These are phyloP conservation scores for Citrullus colocynthis DNA, from an alignment of 306 rosid species.

Conservation along the genomic window DNA sequence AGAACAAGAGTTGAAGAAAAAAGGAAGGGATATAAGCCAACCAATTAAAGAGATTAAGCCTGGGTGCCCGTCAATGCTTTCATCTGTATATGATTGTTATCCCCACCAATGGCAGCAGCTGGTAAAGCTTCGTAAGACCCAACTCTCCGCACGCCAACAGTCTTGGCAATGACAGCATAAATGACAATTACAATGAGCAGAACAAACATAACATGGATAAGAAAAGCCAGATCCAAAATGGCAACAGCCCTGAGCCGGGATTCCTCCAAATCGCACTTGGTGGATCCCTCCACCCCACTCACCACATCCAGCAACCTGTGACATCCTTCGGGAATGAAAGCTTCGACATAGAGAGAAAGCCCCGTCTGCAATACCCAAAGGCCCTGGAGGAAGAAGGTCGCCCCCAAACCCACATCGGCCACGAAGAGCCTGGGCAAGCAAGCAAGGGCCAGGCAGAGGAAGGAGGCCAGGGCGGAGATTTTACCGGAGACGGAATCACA, in stretches of 20 bases:
- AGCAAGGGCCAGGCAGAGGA: slow-evolving; percentile 43
- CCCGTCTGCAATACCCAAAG: slow-evolving; percentile 83
- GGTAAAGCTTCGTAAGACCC: slow-evolving; percentile 81
- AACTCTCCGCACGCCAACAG: slow-evolving; percentile 31
- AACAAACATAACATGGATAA: slow-evolving; percentile 49
- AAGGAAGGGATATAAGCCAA: background rate
- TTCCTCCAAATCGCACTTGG: slow-evolving; percentile 75
- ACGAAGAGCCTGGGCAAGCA: slow-evolving; percentile 51
- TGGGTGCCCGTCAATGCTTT: slow-evolving; percentile 81
- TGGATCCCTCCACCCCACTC: slow-evolving; percentile 69
- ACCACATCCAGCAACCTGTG: slow-evolving; percentile 68
- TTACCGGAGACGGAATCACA: slow-evolving; percentile 47
- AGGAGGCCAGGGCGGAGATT: slow-evolving; percentile 36
- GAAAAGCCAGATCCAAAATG: slow-evolving; percentile 57
- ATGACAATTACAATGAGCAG: slow-evolving; percentile 34
- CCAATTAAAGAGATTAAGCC: slow-evolving; percentile 38
- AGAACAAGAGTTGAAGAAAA: background rate
- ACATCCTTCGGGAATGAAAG: slow-evolving; percentile 89
- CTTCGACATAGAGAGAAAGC: slow-evolving; percentile 64
- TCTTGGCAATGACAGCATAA: slow-evolving; percentile 35
- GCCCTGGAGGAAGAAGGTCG: slow-evolving; percentile 49
- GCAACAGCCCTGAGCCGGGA: slow-evolving; percentile 71
- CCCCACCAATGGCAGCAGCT: slow-evolving; percentile 21
- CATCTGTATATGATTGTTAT: slow-evolving; percentile 66
- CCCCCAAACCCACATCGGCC: slow-evolving; percentile 55